Base-by-base conservation (phyloP, 768 basidiomycete species). In the Calocera cornea region DNA sequence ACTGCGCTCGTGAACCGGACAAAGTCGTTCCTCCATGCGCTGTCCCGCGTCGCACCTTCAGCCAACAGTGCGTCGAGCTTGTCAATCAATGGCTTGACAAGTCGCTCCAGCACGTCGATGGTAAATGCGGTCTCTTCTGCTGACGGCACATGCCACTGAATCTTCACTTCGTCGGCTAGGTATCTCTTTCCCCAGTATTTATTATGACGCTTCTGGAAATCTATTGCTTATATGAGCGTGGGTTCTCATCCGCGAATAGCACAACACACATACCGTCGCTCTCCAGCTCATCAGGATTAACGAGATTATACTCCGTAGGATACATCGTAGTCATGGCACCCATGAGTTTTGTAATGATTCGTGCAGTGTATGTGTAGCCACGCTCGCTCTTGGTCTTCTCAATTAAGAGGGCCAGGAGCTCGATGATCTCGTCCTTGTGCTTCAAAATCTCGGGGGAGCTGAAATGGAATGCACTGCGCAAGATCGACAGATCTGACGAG, bases 331-430 rank as follows among this genome's bases (percentile, higher is more conserved):
- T 86, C 44, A 95, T 73, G 0, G 90, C 88, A 72, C 86, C 83
- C 66, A 97, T 76, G 19, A 90, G 80, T 27, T 90, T 84, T 27
- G 87, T 84, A 64, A 95, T 80, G 65, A 97, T 76, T 44, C 88
- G 84, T 1, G 89, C 92, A 11, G 87, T 86, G 64, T 87, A 85
- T 34, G 84, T 86, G 75, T 91, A 97, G 11, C 92, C 92, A 68
- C 93, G 85, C 79, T 98, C 94, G 70, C 86, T 88, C 78, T 89
- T 88, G 7, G 90, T 88, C 72, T 86, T 88, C 44, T 92, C 87
- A 19, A 89, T 80, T 19, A 95, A 83, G 50, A 88, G 76, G 0
- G 76, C 74, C 41, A 95, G 70, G 16, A 95, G 78, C 11, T 79
- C 78, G 12, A 92, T 75, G 41, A 95, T 79, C 33, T 86, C 79